Conservation (phyloP, 768 basidiomycete genomes). For the Leucosporidium scottii region DNA sequence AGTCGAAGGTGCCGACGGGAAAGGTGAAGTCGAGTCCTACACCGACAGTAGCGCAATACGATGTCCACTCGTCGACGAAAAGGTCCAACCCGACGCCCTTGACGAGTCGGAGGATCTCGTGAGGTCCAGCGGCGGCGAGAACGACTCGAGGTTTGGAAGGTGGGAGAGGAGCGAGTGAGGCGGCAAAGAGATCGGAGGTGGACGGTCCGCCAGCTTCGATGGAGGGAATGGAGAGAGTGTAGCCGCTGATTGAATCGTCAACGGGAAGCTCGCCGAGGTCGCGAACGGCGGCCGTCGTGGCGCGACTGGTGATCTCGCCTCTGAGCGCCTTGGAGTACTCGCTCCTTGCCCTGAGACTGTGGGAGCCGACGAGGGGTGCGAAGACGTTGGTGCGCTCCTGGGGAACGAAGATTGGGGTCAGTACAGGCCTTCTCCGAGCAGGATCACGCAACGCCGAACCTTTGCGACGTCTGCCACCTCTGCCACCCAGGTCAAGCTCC, state of each 20-base stretch:
- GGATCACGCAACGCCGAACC: background rate
- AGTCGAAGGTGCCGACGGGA: conserved; percentile 43
- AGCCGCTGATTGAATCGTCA: conserved; percentile 65
- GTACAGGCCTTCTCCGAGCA: too few species aligned
- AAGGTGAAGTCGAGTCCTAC: conserved; percentile 73
- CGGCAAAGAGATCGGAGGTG: conserved; percentile 48
- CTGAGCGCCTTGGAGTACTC: conserved; percentile 50
- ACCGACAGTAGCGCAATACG: conserved; percentile 60
- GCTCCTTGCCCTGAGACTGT: conserved; percentile 39
- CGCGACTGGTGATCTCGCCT: too few species aligned
- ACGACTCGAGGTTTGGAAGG: conserved; percentile 57
- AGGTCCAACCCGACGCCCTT: conserved; percentile 63
- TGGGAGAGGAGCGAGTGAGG: conserved; percentile 57
- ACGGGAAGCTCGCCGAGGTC: conserved; percentile 55
- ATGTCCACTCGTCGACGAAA: conserved; percentile 67
- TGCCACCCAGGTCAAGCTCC: conserved; percentile 21
- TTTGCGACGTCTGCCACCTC: conserved; percentile 1
- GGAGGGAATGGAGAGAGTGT: conserved; percentile 61
- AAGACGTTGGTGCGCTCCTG: conserved; percentile 47
- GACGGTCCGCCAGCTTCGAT: conserved; percentile 32
- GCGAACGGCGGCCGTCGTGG: conserved; percentile 53
- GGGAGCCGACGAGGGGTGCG: conserved; percentile 59
- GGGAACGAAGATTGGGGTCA: background rate
- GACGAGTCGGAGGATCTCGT: conserved; percentile 65
- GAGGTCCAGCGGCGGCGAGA: conserved; percentile 54